Conservation (phyloP, 257 asterid genomes). For the Fraxinus americana region DNA sequence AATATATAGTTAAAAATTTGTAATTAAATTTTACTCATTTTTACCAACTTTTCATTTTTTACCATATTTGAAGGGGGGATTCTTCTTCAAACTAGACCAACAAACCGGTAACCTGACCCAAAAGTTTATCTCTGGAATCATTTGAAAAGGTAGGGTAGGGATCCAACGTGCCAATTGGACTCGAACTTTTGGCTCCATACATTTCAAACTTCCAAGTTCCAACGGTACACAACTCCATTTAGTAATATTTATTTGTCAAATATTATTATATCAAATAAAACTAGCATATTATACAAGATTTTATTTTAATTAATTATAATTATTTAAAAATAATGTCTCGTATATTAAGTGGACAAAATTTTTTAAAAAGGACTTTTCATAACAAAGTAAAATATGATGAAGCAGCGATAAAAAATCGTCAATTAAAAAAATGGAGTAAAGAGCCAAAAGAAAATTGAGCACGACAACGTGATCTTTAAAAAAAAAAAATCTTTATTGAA, state of each 20-base stretch:
- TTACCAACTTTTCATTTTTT: not conserved
- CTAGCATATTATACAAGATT: no score
- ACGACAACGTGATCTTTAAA: no score
- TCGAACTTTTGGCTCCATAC: not conserved
- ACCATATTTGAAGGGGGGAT: not conserved
- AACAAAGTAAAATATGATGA: no score
- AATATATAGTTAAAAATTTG: no score
- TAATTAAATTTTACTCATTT: not conserved
- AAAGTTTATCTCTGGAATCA: not conserved
- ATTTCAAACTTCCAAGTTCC: conserved; percentile 3
- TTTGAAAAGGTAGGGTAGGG: not conserved
- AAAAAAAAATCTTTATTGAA: no score
- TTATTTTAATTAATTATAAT: no score
- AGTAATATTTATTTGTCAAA: no score
- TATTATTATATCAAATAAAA: no score
- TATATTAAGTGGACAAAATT: conserved; percentile 1
- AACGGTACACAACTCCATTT: not conserved
- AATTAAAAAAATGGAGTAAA: no score
- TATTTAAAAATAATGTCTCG: not conserved
- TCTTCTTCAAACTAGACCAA: not conserved
- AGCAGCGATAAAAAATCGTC: no score
- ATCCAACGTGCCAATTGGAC: not conserved
- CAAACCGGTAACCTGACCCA: not conserved
- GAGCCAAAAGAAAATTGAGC: no score
- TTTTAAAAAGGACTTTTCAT: conserved; percentile 64